A percentile compares a stretch with the other conserved stretches of the same genome.
Conservation (phyloP, 305 asterid genomes). For the Ajuga reptans region DNA sequence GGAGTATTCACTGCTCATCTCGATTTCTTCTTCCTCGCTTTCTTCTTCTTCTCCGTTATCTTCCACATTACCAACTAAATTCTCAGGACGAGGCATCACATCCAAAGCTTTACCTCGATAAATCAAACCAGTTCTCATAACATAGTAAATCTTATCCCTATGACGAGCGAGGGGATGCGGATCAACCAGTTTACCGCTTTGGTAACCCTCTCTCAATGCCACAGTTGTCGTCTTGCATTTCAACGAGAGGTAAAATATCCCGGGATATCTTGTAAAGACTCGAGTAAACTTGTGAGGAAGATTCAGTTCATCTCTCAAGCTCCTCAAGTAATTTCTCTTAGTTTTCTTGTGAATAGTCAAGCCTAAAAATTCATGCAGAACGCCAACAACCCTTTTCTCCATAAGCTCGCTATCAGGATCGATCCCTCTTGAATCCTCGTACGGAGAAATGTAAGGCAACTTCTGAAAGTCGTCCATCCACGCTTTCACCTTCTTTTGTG, state of each 20-base stretch:
- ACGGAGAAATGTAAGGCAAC: constrained; percentile 87
- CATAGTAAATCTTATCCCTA: constrained; percentile 58
- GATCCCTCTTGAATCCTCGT: constrained; percentile 69
- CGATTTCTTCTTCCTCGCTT: constrained; percentile 40
- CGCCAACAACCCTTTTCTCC: constrained; percentile 95
- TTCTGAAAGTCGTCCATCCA: constrained; percentile 98
- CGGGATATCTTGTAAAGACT: constrained; percentile 84
- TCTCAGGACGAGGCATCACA: constrained; percentile 41
- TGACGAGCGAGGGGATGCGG: constrained; percentile 53
- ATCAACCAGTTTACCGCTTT: constrained; percentile 56
- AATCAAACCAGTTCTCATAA: constrained; percentile 77
- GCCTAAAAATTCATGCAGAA: constrained; percentile 70
- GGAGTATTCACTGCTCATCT: constrained; percentile 34
- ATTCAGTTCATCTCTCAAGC: constrained; percentile 69
- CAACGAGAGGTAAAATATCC: constrained; percentile 71
- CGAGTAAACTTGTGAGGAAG: constrained; percentile 88
- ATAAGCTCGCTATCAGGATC: constrained; percentile 80
- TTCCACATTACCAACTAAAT: constrained; percentile 31
- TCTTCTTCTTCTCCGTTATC: constrained; percentile 25
- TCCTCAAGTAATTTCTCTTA: constrained; percentile 76
- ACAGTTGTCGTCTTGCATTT: constrained; percentile 92
- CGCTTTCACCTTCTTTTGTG: constrained; percentile 77
- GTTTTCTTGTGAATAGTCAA: constrained; percentile 86
- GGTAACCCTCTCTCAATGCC: constrained; percentile 78
- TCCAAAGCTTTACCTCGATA: constrained; percentile 60